Evolutionary conservation across 441 rosid genomes (phyloP).

Genomic region (Jatropha podagrica): DNA sequence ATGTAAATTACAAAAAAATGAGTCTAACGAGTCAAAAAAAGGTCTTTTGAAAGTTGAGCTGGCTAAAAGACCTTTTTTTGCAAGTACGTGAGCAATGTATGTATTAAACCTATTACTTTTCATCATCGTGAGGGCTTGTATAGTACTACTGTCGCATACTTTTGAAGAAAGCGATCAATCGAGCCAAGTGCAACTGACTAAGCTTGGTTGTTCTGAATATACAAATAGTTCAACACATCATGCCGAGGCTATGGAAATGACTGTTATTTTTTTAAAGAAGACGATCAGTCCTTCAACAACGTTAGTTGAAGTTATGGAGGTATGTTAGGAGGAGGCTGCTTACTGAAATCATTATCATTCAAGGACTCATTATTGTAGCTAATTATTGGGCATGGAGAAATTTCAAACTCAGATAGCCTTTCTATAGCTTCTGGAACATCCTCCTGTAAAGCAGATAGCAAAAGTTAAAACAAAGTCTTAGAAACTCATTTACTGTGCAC

Average conservation of each 20-base stretch:
- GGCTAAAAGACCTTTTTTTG: not conserved
- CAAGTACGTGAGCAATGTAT: too few relatives aligned
- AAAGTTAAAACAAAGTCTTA: not conserved
- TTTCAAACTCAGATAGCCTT: slow-evolving; percentile 42
- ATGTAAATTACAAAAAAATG: too few relatives aligned
- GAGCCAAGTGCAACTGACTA: slow-evolving; percentile 52
- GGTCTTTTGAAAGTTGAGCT: too few relatives aligned
- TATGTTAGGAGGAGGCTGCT: slow-evolving; percentile 52
- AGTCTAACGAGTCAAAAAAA: too few relatives aligned
- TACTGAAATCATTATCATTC: slow-evolving; percentile 41
- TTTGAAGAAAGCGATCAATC: slow-evolving; percentile 50
- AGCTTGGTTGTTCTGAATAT: slow-evolving; percentile 37
- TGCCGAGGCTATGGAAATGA: slow-evolving; percentile 38
- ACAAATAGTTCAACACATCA: slow-evolving; percentile 50
- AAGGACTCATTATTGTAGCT: slow-evolving; percentile 47
- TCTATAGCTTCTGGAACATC: slow-evolving; percentile 43
- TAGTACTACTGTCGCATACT: slow-evolving; percentile 16
- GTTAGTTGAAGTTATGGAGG: slow-evolving; percentile 46
- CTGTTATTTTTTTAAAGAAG: slow-evolving; percentile 8
- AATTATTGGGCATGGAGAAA: slow-evolving; percentile 53
- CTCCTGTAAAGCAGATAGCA: slow-evolving; percentile 37
- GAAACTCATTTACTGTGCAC: too few relatives aligned
- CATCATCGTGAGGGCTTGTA: slow-evolving; percentile 39
- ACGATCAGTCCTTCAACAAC: slow-evolving; percentile 26
- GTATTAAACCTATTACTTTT: not conserved